Base-by-base conservation (phyloP, 148 eudicot genomes). In the Nepenthes gracilis region DNA sequence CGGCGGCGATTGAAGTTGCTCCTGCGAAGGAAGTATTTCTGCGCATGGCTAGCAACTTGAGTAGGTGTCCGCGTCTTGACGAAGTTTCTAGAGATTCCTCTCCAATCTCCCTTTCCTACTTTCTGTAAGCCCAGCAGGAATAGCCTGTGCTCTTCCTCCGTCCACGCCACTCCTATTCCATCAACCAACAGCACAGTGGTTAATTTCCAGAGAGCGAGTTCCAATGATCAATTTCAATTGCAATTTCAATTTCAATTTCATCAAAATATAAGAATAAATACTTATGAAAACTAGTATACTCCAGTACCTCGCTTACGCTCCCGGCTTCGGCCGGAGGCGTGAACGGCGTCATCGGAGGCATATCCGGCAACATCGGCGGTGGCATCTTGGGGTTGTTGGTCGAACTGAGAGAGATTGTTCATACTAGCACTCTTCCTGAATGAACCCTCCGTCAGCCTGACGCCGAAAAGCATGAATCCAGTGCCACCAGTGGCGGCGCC, bases 31-130 rank as follows among this genome's bases (percentile, higher is more conserved):
- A 81, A 88, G 40, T 88, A 85, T 63, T 88, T 88, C 61, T 88
- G 96, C 60, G 96, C 96, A 75, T 88, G 96, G 70, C 96, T 88
- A 2, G 93, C 96, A 47, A 88, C 96, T 65, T 88, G 96, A 48
- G 96, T 85, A 1, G 96, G 96, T 23, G 96, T 81, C n/a, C 96
- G 73, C 47, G 96, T 83, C 72, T 83, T 88, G 3, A 88, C 96
- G 47, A 73, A 88, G 50, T 88, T 83, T 50, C 83, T 83, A 2
- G 96, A 83, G 55, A 88, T 88, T 0, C 89, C 87, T 74, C 93
- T 81, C 96, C 96, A 88, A 69, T 88, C 96, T 45, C 96, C 96
- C 81, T 83, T 85, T 6, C 96, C 89, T 1, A 83, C 87, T 61
- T 74, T 75, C 60, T 81, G 80, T 61, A 88, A 74, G 52, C 96